Percentiles rank a stretch among this genome's conserved stretches.
Conservation (phyloP, 805 yeast species). For the Sugiyamaella valdiviana region DNA sequence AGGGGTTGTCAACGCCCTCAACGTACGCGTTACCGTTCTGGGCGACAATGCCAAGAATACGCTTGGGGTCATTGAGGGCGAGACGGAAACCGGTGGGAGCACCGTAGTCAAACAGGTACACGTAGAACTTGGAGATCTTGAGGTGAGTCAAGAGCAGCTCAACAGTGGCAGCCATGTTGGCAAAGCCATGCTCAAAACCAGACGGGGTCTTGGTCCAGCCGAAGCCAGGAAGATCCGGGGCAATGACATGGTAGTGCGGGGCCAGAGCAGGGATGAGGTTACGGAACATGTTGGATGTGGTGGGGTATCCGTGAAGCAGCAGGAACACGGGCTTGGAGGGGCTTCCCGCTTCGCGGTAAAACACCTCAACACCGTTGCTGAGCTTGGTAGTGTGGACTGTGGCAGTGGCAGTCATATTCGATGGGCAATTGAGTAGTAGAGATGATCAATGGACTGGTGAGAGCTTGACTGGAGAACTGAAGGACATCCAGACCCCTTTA, state of each 20-base stretch:
- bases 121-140: conserved; percentile 8
- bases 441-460: background rate
- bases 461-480: too few relatives aligned
- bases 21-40: conserved; percentile 44
- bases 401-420: background rate
- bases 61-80: conserved; percentile 31
- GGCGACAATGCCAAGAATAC: conserved; percentile 25
- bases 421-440: too few relatives aligned
- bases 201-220: conserved; percentile 35
- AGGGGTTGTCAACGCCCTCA: conserved; percentile 35
- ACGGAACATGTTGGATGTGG: conserved; percentile 39
- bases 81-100: conserved; percentile 39
- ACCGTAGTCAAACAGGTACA: conserved; percentile 42
- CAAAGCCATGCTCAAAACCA: conserved; percentile 31
- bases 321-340: conserved; percentile 32
- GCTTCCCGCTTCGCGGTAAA: conserved; percentile 39
- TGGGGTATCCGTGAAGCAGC: conserved; percentile 41
- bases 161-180: conserved; percentile 30
- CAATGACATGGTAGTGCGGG: conserved; percentile 35
- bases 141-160: conserved; percentile 30
- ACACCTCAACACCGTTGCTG: conserved; percentile 30
- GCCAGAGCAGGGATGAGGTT: conserved; percentile 36
- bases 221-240: conserved; percentile 43
- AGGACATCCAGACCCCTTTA: too few relatives aligned
- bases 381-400: conserved; percentile 7